Evolutionary conservation across 2,329 filamentous ascomycete genomes (phyloP).

Genomic region (Scedosporium boydii): DNA sequence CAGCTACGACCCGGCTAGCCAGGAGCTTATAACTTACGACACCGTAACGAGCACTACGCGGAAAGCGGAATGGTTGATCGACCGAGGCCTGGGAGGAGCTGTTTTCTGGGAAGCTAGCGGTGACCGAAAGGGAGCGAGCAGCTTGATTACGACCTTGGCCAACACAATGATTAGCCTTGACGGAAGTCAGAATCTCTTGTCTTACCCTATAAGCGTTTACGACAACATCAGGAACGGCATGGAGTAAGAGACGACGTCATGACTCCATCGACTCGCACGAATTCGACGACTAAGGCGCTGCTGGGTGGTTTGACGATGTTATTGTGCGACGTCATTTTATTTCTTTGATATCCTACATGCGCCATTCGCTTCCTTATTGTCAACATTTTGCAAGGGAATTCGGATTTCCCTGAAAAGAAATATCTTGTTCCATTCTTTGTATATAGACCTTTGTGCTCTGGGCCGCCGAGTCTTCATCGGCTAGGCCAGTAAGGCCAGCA

Average conservation of each 20-base stretch:
- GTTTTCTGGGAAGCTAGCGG: conserved; percentile 81
- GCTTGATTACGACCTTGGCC: conserved; percentile 48
- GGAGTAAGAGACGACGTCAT: conserved; percentile 7
- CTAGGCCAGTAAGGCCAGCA: neutral
- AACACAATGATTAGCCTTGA: conserved; percentile 39
- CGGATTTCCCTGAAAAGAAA: neutral
- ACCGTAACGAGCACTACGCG: conserved; percentile 44
- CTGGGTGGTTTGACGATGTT: neutral
- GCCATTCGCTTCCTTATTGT: neutral
- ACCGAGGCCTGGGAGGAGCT: conserved; percentile 56
- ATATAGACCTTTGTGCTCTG: neutral
- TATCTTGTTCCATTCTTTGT: neutral
- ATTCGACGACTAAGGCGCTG: no score
- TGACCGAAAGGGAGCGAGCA: conserved; percentile 43
- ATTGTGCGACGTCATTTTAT: neutral
- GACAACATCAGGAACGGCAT: conserved; percentile 41
- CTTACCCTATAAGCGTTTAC: conserved; percentile 47
- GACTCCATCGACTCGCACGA: no score
- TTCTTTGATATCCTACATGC: neutral
- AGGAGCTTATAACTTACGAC: conserved; percentile 63
- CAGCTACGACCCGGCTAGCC: conserved; percentile 51
- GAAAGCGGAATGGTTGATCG: conserved; percentile 57
- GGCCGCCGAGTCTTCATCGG: neutral
- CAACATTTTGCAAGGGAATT: no score
- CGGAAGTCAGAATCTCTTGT: conserved; percentile 38